A percentile compares a stretch with the other conserved stretches of the same genome.
Evolutionary conservation across 2,329 filamentous ascomycete genomes (phyloP).

Genomic region (Diaporthe longicolla): DNA sequence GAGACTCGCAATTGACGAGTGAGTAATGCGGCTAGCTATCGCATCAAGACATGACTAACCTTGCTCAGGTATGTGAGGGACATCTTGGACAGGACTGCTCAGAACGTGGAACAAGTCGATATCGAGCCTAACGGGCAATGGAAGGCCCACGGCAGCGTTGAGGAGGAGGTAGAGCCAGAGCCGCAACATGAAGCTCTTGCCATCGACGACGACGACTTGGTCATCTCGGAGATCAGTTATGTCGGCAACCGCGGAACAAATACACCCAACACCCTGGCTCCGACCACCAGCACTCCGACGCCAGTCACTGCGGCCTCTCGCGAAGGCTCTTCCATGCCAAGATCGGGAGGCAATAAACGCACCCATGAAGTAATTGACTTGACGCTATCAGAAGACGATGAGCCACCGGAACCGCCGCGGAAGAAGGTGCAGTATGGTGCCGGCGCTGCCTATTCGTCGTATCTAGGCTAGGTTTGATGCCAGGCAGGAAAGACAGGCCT

Average conservation of each 20-base stretch:
- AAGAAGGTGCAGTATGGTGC: constrained; percentile 61
- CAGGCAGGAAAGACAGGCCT: neutral
- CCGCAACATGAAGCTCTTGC: constrained; percentile 48
- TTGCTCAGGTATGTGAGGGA: constrained; percentile 82
- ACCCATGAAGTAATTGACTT: constrained; percentile 70
- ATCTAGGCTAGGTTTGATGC: neutral
- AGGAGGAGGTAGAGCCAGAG: constrained; percentile 48
- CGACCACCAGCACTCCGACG: constrained; percentile 45
- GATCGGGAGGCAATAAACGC: constrained; percentile 61
- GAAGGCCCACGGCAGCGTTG: constrained; percentile 60
- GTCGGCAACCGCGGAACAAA: constrained; percentile 53
- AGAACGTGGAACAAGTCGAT: constrained; percentile 84
- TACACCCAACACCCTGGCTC: constrained; percentile 53
- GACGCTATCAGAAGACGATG: constrained; percentile 69
- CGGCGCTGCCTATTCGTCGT: constrained; percentile 35
- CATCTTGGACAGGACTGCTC: constrained; percentile 81
- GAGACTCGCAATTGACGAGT: constrained; percentile 89
- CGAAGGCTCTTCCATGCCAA: constrained; percentile 55
- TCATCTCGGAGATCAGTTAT: constrained; percentile 61
- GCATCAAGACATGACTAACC: constrained; percentile 41
- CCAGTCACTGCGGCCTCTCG: constrained; percentile 54
- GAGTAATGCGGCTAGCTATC: constrained; percentile 52
- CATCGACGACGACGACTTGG: constrained; percentile 65
- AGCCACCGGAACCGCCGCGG: constrained; percentile 58
- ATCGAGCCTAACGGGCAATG: constrained; percentile 91